Percentiles rank a stretch among this genome's conserved stretches.
These are phyloP conservation scores for Myxozyma sirexii DNA, from an alignment of 805 yeast genomes.

Conservation along the genomic window DNA sequence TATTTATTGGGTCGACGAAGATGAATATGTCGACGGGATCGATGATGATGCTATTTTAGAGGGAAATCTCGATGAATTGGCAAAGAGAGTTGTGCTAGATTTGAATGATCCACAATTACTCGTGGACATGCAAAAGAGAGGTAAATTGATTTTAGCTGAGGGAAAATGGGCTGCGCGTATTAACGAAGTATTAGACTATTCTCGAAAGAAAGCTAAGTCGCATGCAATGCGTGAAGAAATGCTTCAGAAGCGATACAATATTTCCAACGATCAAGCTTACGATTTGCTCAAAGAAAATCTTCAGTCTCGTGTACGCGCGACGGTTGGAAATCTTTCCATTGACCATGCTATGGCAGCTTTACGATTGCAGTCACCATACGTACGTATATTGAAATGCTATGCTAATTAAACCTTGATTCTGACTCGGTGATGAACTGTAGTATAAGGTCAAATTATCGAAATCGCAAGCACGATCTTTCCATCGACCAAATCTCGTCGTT, in stretches of 20 bases:
- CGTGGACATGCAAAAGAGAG: slow-evolving; percentile 52
- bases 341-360: slow-evolving; percentile 91
- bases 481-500: slow-evolving; percentile 72
- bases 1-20: slow-evolving; percentile 33
- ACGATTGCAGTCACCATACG: slow-evolving; percentile 82
- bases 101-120: slow-evolving; percentile 85
- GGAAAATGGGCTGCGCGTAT: background rate
- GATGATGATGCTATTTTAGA: slow-evolving; percentile 71
- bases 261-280: slow-evolving; percentile 87
- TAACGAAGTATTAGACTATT: slow-evolving; percentile 10
- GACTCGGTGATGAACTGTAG: background rate
- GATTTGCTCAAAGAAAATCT: slow-evolving; percentile 81
- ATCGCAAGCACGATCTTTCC: slow-evolving; percentile 73
- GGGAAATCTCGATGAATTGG: slow-evolving; percentile 50
- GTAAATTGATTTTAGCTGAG: background rate
- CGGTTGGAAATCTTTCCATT: slow-evolving; percentile 84
- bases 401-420: background rate
- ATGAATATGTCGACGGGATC: slow-evolving; percentile 42
- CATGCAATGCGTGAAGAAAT: slow-evolving; percentile 54
- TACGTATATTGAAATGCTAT: background rate
- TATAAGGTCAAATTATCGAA: slow-evolving; percentile 76
- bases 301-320: slow-evolving; percentile 88
- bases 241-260: slow-evolving; percentile 65
- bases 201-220: slow-evolving; percentile 2
- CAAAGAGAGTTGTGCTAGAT: slow-evolving; percentile 56